Conservation (phyloP, 331 rosid genomes). For the Arachis monticola region DNA sequence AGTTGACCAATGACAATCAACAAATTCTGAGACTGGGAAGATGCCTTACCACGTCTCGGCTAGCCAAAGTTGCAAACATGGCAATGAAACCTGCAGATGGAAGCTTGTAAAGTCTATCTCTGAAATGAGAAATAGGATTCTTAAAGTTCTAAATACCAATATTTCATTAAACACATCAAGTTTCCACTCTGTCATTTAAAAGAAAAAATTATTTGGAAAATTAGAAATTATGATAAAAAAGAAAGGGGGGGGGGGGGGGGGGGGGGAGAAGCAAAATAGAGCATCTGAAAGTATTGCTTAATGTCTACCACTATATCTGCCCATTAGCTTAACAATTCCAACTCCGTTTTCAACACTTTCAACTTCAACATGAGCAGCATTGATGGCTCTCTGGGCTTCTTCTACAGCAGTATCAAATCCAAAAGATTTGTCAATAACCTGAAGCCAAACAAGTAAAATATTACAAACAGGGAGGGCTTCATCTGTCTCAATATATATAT, state of each 20-base stretch:
- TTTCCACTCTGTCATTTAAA: slow-evolving; percentile 28
- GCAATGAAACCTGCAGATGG: slow-evolving; percentile 92
- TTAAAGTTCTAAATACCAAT: slow-evolving; percentile 29
- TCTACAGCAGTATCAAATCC: slow-evolving; percentile 98
- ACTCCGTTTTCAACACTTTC: slow-evolving; percentile 92
- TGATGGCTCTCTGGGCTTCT: slow-evolving; percentile 98
- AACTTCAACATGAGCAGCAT: slow-evolving; percentile 97
- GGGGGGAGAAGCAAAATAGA: background rate
- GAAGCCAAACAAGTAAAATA: slow-evolving; percentile 41
- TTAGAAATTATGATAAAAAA: slow-evolving; percentile 8
- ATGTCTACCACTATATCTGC: slow-evolving; percentile 84
- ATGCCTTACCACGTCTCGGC: slow-evolving; percentile 92
- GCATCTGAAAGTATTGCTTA: slow-evolving; percentile 4
- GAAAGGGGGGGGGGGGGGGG: background rate
- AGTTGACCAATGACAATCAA: slow-evolving; percentile 14
- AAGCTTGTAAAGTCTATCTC: slow-evolving; percentile 44
- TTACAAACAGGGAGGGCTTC: slow-evolving; percentile 2
- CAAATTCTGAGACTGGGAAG: slow-evolving; percentile 25
- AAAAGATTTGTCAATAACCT: slow-evolving; percentile 98
- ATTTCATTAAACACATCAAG: slow-evolving; percentile 14
- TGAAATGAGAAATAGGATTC: slow-evolving; percentile 33
- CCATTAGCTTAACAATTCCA: slow-evolving; percentile 94
- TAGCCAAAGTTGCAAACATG: slow-evolving; percentile 89
- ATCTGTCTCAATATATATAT: background rate
- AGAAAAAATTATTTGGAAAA: slow-evolving; percentile 31